Evolutionary conservation across 495 filamentous ascomycete species (phyloP).

Genomic region (Penicillium subrubescens): DNA sequence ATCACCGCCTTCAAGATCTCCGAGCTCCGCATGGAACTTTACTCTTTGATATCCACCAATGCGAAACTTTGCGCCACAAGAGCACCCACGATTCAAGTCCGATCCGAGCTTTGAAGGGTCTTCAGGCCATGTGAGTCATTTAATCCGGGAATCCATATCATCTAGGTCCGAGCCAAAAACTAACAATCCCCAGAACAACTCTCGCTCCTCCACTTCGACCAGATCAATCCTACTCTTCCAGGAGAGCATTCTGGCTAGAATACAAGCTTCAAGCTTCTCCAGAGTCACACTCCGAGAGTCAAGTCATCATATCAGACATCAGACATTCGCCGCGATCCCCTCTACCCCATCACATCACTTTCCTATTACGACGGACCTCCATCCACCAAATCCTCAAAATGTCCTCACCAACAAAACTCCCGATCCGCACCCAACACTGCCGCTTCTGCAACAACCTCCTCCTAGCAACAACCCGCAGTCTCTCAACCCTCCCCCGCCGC

Average conservation of each 20-base stretch:
- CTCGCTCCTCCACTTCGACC: too few relatives aligned
- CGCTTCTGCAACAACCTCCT: constrained; percentile 70
- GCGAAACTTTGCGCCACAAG: background rate
- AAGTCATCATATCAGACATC: too few relatives aligned
- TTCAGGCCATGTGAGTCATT: background rate
- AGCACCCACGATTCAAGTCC: background rate
- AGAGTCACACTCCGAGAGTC: too few relatives aligned
- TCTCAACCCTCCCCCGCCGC: constrained; percentile 58
- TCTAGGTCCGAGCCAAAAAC: background rate
- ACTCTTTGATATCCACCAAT: background rate
- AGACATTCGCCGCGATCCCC: too few relatives aligned
- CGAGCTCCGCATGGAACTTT: background rate
- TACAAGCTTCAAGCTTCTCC: too few relatives aligned
- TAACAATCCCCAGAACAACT: background rate
- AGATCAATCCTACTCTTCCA: background rate
- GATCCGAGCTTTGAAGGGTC: background rate
- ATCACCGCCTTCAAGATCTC: background rate
- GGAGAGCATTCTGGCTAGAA: too few relatives aligned
- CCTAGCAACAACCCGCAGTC: constrained; percentile 61
- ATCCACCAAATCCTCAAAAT: constrained; percentile 11
- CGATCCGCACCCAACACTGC: constrained; percentile 72
- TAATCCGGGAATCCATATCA: background rate
- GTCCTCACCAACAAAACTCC: constrained; percentile 19
- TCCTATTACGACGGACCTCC: background rate
- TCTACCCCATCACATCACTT: background rate